Evolutionary conservation across 148 eudicot genomes (phyloP), one percentile per base, ranked within the genome.

Genomic region (Cornus florida): DNA sequence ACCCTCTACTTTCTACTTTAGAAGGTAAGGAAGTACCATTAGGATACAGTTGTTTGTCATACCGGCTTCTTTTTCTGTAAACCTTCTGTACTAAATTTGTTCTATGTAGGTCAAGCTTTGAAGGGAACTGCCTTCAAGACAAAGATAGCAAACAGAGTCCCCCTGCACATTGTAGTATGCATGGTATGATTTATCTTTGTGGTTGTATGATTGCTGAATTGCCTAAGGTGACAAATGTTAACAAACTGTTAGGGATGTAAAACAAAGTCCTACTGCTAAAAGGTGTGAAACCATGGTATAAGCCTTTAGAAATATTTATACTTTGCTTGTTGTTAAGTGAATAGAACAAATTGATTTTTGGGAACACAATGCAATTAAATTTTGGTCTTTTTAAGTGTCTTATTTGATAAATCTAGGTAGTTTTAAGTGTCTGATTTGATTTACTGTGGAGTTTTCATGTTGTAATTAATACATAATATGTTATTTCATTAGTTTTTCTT

Each of bases 121-220:
- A 80, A 80, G 98, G 98, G 76, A 97, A 97, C 77, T 97, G 99
- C 89, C 92, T 93, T 77, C 81, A 88, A 17, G 87, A 84, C 71
- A 90, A 86, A 89, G 88, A 88, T 78, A 83, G 86, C 43, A 89
- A 84, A 86, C 98, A 89, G 79, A 93, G 98, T 32, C 67, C 95
- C 38, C n/a, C 79, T 79, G 72, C 88, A 72, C 88, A 83, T 81
- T 97, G 99, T 85, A 98, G 99, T 97, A 90, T 16, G 88, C 75
- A 28, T 62, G n/a, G 22, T 31, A n/a, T 14, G 50, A 23, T 24
- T 43, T 32, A 6, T 46, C 72, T 69, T 67, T 9, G 17, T 46
- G 19, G 10, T 24, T 67, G 14, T 48, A 66, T 75, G 56, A 56
- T 3, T 73, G 8, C 7, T 12, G 71, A 24, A 53, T 70, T 43